A percentile compares a stretch with the other conserved stretches of the same genome.
These are phyloP conservation scores for Rhizoctonia solani DNA, from an alignment of 1,284 basidiomycete genomes.

Conservation along the genomic window DNA sequence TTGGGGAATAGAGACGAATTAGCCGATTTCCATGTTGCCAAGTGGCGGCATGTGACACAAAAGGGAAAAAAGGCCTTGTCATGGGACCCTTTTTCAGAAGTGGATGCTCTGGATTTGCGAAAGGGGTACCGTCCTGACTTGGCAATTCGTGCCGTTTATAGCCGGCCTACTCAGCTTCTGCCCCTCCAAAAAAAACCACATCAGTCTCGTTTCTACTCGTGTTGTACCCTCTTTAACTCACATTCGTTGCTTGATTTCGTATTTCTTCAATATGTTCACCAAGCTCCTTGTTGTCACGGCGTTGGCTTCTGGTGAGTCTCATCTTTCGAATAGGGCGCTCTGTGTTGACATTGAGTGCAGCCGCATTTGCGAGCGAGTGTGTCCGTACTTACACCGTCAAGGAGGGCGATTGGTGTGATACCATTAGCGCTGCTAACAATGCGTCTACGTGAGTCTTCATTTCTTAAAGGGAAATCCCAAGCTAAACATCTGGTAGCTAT, in stretches of 20 bases:
- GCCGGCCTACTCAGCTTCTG: too few species aligned
- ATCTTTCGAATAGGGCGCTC: not conserved
- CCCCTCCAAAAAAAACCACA: too few species aligned
- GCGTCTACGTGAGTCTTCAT: constrained; percentile 62
- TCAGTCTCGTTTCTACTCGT: not conserved
- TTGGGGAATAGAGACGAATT: too few species aligned
- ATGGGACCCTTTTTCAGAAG: too few species aligned
- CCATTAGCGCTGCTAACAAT: constrained; percentile 64
- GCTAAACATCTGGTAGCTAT: constrained; percentile 53
- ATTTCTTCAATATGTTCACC: constrained; percentile 12
- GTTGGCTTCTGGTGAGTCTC: constrained; percentile 23
- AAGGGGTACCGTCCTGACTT: too few species aligned
- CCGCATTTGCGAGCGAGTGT: constrained; percentile 56
- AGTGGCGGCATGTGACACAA: too few species aligned
- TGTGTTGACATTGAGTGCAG: constrained; percentile 44
- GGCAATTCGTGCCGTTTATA: too few species aligned
- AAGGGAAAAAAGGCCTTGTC: too few species aligned
- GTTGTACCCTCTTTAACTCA: not conserved
- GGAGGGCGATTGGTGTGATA: constrained; percentile 66
- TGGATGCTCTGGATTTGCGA: too few species aligned
- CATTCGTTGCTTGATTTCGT: constrained; percentile 5
- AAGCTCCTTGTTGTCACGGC: constrained; percentile 18
- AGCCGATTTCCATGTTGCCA: too few species aligned
- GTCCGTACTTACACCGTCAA: constrained; percentile 62
- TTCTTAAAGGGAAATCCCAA: constrained; percentile 6